Evolutionary conservation across 1,284 basidiomycete genomes (phyloP), one percentile per base, ranked within the genome.

Genomic region (Trametes sp.): DNA sequence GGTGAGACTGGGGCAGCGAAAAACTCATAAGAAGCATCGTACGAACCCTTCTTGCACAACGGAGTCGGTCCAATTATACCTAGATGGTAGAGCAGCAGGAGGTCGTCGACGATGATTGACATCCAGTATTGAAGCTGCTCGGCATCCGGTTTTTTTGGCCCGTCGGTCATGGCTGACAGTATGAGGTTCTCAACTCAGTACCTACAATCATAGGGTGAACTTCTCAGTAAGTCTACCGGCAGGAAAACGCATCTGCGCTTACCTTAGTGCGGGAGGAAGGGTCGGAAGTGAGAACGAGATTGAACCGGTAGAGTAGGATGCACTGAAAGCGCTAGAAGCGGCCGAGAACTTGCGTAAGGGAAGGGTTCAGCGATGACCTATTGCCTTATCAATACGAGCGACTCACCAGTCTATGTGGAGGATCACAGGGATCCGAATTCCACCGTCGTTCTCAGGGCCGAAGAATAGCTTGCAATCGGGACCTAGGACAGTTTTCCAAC

Each of bases 91-190:
- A 72, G 53, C 26, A 49, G 48, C 28, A 71, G 63, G 23, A 72
- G 61, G 44, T 72, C 70, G 38, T 68, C 61, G 14, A 73, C 64
- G 46, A 70, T 28, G 16, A 61, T 26, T 23, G 54, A 44, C 52
- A 67, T 59, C 49, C 57, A 71, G 26, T 59, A n/a, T 46, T 71
- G 70, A 4, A 72, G 55, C 38, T 70, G 56, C n/a, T 70, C 71
- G 2, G 64, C 51, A 6, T 44, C 63, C 23, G 62, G 63, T 36
- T 73, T 70, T 19, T 52, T 58, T 11, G 71, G 71, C 4, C 71
- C 71, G 2, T 67, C 65, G 0, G 65, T 69, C 7, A 72, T 35
- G 3, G 46, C 57, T 19, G 57, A 38, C 1, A 71, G 31, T 8
- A 72, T 51, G 0, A 73, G 51, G 45, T 73, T 67, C 21, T 44